Evolutionary conservation across 2,329 filamentous ascomycete species (phyloP), one percentile per base, ranked within the genome.

Genomic region (Leptographium galeiforme): DNA sequence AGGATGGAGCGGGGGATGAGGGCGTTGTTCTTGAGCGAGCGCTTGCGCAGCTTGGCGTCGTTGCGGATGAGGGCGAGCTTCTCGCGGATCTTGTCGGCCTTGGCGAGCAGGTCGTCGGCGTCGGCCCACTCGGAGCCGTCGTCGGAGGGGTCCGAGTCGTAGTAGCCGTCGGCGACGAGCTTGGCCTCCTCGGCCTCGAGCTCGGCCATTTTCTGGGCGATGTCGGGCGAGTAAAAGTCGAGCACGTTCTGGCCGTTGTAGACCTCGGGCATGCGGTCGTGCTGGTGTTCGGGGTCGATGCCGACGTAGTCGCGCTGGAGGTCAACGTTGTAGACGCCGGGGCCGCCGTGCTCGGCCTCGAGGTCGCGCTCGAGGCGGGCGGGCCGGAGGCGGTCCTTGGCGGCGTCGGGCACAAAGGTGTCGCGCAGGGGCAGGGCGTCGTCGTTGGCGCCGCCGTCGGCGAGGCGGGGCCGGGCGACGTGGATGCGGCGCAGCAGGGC

Each of bases 171-270:
- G 8, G 82, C 84, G 69, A 96, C 86, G 14, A 97, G 80, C 62
- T 85, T 85, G 72, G 95, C 91, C 68, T 98, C 93, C 66, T 98
- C 94, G 58, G 90, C 90, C 69, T 98, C 93, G 38, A 98, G 77
- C 53, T 89, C 89, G 51, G 85, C 84, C 50, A 98, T 79, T 74
- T 95, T 97, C 60, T 82, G 79, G 64, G 95, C 93, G 65, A 98
- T 98, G 53, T 98, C 94, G 1, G 91, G 90, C 64, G 97, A 93
- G 64, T 98, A 82, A 68, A 88, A 98, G 70, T 98, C 93, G 72
- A 91, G 93, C 55, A 98, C 87, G 68, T 98, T 98, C 78, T 91
- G 90, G 69, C 93, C 93, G 65, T 97, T 84, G 68, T 90, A 86
- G 49, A 96, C 77, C 70, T 98, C 93, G 36, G 93, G 93, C 53